Percentiles rank a stretch among this genome's conserved stretches.
Evolutionary conservation across 73 alveolate species (phyloP).

Genomic region (Tetrahymena elliotti): DNA sequence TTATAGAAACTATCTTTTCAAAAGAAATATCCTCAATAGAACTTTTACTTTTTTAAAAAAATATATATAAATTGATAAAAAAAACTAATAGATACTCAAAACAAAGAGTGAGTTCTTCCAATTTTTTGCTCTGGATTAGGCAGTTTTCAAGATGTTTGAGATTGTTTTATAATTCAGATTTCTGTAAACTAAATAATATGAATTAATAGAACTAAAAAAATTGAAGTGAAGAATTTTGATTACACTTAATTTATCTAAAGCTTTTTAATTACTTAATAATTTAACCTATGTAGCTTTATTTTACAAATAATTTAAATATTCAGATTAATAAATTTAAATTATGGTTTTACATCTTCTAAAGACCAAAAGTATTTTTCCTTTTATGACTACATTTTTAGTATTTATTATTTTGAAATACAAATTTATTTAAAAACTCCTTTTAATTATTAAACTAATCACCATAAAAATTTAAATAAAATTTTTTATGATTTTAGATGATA

Average conservation of each 20-base stretch:
- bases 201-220: too few species aligned
- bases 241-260: background rate
- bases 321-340: too few species aligned
- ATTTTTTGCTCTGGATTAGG: background rate
- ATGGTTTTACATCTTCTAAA: background rate
- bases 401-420: too few species aligned
- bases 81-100: background rate
- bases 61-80: background rate
- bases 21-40: background rate
- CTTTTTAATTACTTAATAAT: background rate
- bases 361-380: background rate
- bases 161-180: too few species aligned
- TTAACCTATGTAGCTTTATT: background rate
- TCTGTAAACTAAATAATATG: too few species aligned
- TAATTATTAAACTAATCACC: too few species aligned
- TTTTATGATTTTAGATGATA: too few species aligned
- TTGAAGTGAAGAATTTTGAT: too few species aligned
- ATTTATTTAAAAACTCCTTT: too few species aligned
- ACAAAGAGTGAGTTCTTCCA: background rate
- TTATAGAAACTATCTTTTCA: background rate
- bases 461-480: too few species aligned
- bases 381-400: background rate
- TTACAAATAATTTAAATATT: too few species aligned
- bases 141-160: background rate
- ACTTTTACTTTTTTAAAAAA: background rate